Conservation (phyloP, 352 stramenopile genomes). For the Globisporangium viniferum region DNA sequence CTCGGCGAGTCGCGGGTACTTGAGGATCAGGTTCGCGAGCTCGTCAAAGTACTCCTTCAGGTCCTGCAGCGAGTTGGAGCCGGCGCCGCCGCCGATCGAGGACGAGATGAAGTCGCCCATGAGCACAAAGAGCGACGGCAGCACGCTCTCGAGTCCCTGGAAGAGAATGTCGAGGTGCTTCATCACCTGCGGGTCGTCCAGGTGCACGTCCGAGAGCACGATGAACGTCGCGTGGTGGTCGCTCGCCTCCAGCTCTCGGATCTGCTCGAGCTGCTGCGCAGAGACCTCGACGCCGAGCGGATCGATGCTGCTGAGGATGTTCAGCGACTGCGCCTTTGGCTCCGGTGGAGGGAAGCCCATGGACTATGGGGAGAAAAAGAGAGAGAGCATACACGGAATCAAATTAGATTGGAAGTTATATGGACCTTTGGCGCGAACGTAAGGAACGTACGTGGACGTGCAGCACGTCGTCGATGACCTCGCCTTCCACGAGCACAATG, state of each 20-base stretch:
- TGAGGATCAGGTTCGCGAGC: conserved; percentile 87
- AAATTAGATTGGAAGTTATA: too few species aligned
- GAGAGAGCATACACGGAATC: too few species aligned
- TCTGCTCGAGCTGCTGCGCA: conserved; percentile 73
- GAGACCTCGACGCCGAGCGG: conserved; percentile 82
- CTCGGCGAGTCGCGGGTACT: conserved; percentile 77
- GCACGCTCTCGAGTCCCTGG: conserved; percentile 74
- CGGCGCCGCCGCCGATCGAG: conserved; percentile 65
- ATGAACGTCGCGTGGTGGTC: conserved; percentile 91
- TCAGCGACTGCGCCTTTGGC: conserved; percentile 65
- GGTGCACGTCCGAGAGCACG: conserved; percentile 91
- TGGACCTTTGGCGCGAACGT: too few species aligned
- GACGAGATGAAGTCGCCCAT: conserved; percentile 93
- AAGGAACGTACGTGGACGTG: conserved; percentile 73
- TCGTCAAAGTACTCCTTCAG: conserved; percentile 89
- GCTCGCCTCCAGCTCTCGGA: conserved; percentile 69
- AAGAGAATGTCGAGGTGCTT: conserved; percentile 89
- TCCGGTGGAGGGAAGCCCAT: conserved; percentile 91
- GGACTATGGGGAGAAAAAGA: conserved; percentile 31
- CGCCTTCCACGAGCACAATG: conserved; percentile 91
- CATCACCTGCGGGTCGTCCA: conserved; percentile 91
- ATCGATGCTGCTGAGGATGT: conserved; percentile 74
- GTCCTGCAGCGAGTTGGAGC: conserved; percentile 69
- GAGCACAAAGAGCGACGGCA: conserved; percentile 88
- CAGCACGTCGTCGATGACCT: conserved; percentile 91